Percentiles rank a stretch among this genome's conserved stretches.
phyloP scores from a whole-genome alignment of 345 rosid species.

The Citrus australasica region DNA sequence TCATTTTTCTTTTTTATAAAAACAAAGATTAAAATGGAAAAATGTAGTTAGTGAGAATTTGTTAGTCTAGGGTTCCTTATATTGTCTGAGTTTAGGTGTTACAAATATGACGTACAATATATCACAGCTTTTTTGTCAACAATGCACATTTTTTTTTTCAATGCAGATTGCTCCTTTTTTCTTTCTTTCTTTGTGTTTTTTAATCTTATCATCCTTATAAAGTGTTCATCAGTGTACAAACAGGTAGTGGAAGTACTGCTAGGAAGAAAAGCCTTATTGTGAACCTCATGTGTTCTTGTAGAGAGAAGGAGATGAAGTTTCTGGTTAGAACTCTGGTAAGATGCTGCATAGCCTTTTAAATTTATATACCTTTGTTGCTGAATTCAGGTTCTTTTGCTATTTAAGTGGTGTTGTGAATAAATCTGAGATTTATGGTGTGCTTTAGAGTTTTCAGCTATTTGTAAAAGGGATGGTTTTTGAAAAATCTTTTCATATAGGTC shows the following conservation, averaged over 20 bases:
- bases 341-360: constrained; percentile 2
- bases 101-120: background rate
- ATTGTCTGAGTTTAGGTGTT: background rate
- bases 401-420: background rate
- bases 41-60: too few species aligned
- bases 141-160: background rate
- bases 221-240: constrained; percentile 61
- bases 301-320: constrained; percentile 89
- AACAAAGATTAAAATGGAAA: too few species aligned
- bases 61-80: background rate
- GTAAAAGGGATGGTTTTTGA: background rate
- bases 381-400: background rate
- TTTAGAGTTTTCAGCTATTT: constrained; percentile 9
- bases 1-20: too few species aligned
- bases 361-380: background rate
- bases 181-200: background rate
- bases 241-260: constrained; percentile 74
- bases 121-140: background rate
- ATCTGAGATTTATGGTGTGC: background rate
- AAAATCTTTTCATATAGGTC: constrained; percentile 34
- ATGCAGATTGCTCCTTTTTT: background rate
- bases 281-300: constrained; percentile 78
- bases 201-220: constrained; percentile 21
- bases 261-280: constrained; percentile 80
- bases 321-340: constrained; percentile 83